Base-by-base conservation (phyloP, 2,329 filamentous ascomycete genomes). In the Blumeria graminis region DNA sequence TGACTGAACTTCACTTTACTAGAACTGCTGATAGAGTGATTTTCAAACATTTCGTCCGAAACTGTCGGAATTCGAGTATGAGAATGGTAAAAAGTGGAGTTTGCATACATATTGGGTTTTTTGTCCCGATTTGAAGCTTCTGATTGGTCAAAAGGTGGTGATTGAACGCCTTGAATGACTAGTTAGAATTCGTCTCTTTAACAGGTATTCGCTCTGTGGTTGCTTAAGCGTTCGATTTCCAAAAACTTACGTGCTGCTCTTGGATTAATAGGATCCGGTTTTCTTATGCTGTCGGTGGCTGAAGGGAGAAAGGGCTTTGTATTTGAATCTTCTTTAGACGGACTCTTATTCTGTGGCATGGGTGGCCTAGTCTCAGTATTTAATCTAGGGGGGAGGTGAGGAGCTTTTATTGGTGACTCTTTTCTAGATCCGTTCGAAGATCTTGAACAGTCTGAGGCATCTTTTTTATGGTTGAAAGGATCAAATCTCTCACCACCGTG, bases 401-500 rank as follows among this genome's bases (percentile, higher is more conserved):
- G 16, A 16, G 18, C 28, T 10, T 10, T 46, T 46, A n/a, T 11
- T 16, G 14, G 18, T 22, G 28, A 46, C 18, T 46, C 28, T 46
- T 46, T 45, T 61, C 62, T 46, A 59, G 57, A 56, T 32, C 32
- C 52, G 11, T 46, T 59, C 4, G 63, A 67, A 51, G 62, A 67
- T 50, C 63, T 66, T 28, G 65, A 67, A 60, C 65, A 63, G 38
- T 57, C 60, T 10, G 66, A 52, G 60, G 63, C 62, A 57, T 10
- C 28, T 22, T n/a, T n/a, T 11, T 61, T 56, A 43, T 57, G 72
- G 48, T 77, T 76, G 58, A 77, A 78, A 0, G 76, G 72, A 50
- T 78, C 74, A 4, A 76, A 74, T 66, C 75, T 80, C 64, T 81
- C 78, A 36, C 78, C 76, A 11, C 75, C 71, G 35, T 74, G 71